Conservation (phyloP, 202 grass and related monocot species). For the Cymbopogon flexuosus region DNA sequence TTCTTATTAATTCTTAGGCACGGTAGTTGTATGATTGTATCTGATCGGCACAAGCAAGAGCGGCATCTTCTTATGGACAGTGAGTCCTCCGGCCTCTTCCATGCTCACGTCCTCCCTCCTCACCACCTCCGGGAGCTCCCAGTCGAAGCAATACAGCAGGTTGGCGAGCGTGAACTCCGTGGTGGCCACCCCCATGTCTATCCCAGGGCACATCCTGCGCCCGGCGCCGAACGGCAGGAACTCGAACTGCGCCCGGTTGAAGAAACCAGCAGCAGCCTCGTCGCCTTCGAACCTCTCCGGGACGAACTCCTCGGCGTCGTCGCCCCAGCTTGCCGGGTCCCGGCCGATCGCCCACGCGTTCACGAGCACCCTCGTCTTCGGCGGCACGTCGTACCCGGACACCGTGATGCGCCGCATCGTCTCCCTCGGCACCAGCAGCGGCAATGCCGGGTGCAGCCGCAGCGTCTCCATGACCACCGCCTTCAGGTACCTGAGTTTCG, state of each 20-base stretch:
- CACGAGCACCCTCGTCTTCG: slow-evolving; percentile 22
- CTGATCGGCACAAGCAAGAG: slow-evolving; percentile 38
- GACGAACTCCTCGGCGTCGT: slow-evolving; percentile 17
- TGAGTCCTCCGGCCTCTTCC: slow-evolving; percentile 37
- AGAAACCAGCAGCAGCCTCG: neutral
- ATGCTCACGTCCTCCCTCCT: slow-evolving; percentile 23
- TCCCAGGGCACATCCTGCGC: slow-evolving; percentile 45
- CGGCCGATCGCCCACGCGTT: slow-evolving; percentile 51
- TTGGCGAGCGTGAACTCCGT: slow-evolving; percentile 37
- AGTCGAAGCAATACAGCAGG: slow-evolving; percentile 33
- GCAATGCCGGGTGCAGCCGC: slow-evolving; percentile 34
- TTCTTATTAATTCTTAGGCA: neutral
- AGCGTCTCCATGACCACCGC: slow-evolving; percentile 43
- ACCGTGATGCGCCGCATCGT: slow-evolving; percentile 11
- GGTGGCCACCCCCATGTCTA: slow-evolving; percentile 5
- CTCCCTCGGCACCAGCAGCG: slow-evolving; percentile 36
- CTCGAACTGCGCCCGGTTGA: slow-evolving; percentile 32
- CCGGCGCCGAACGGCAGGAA: slow-evolving; percentile 51
- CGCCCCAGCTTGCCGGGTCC: slow-evolving; percentile 30
- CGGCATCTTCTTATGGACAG: slow-evolving; percentile 24
- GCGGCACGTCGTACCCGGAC: slow-evolving; percentile 41
- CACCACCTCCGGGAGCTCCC: slow-evolving; percentile 36
- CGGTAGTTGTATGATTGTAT: neutral
- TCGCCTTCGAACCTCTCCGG: slow-evolving; percentile 41
- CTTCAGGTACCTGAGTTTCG: slow-evolving; percentile 41